phyloP scores from a whole-genome alignment of 2,329 filamentous ascomycete genomes.

The Pseudofabraea citricarpa region DNA sequence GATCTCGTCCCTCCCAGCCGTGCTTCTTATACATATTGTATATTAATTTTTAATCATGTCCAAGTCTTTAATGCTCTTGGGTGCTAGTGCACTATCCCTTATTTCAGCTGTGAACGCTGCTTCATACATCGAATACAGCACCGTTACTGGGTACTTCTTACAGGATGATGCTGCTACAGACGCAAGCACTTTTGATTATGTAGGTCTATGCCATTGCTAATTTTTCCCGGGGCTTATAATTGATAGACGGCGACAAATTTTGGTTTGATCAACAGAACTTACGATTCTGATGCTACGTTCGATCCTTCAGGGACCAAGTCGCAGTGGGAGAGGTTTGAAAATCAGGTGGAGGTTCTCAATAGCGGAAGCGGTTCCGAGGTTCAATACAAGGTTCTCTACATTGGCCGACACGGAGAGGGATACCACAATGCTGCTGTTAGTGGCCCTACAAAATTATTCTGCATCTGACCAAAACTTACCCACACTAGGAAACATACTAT shows the following conservation, averaged over 20 bases:
- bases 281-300: slow-evolving; percentile 46
- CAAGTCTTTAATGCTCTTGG: neutral
- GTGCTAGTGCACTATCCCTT: neutral
- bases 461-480: no score
- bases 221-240: slow-evolving; percentile 3
- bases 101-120: neutral
- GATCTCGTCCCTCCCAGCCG: neutral
- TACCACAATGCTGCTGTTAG: slow-evolving; percentile 51
- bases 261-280: slow-evolving; percentile 59
- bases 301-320: slow-evolving; percentile 36
- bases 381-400: slow-evolving; percentile 61
- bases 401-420: slow-evolving; percentile 64
- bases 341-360: slow-evolving; percentile 54
- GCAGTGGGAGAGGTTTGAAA: slow-evolving; percentile 61
- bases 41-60: neutral
- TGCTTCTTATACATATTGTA: neutral
- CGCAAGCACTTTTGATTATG: slow-evolving; percentile 58
- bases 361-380: slow-evolving; percentile 36
- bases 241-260: slow-evolving; percentile 59
- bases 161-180: slow-evolving; percentile 57
- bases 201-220: slow-evolving; percentile 29
- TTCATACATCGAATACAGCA: slow-evolving; percentile 50
- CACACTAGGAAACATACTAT: slow-evolving; percentile 49
- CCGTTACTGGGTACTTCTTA: slow-evolving; percentile 57
- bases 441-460: neutral